Percentiles rank a stretch among this genome's conserved stretches.
Conservation (phyloP, 805 yeast species). For the Starmerella potacharoeniae region DNA sequence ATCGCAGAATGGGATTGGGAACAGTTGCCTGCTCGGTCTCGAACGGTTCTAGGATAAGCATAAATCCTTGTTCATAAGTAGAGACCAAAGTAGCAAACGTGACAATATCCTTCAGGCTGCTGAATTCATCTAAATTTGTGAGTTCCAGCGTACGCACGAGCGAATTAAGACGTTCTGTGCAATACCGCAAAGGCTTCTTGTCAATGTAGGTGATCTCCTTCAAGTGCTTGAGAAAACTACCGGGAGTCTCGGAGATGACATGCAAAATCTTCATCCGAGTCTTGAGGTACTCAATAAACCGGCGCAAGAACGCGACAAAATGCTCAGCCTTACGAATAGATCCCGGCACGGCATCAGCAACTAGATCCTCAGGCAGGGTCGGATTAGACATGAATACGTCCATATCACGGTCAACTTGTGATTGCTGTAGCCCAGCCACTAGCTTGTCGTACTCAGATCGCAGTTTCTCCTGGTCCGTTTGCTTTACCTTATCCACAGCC, state of each 20-base stretch:
- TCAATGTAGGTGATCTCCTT: constrained; percentile 90
- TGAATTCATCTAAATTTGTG: constrained; percentile 78
- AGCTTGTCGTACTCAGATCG: constrained; percentile 85
- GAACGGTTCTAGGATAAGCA: constrained; percentile 85
- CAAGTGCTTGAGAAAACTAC: constrained; percentile 81
- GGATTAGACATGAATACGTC: constrained; percentile 80
- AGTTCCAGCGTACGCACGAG: constrained; percentile 83
- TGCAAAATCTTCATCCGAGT: constrained; percentile 96
- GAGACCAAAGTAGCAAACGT: constrained; percentile 93
- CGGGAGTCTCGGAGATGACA: constrained; percentile 96
- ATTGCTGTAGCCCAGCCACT: constrained; percentile 68
- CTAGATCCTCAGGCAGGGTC: constrained; percentile 67
- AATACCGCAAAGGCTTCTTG: constrained; percentile 77
- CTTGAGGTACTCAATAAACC: constrained; percentile 87
- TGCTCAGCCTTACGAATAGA: constrained; percentile 95
- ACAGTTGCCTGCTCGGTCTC: constrained; percentile 92
- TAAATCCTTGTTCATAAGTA: constrained; percentile 88
- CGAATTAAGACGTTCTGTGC: constrained; percentile 81
- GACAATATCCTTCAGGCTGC: constrained; percentile 88
- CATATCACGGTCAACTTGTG: constrained; percentile 51
- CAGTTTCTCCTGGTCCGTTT: constrained; percentile 67
- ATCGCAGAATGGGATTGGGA: constrained; percentile 88
- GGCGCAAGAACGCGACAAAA: constrained; percentile 80
- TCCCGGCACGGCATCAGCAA: constrained; percentile 93
- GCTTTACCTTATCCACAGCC: constrained; percentile 76